These are phyloP conservation scores for Akanthomyces muscarius DNA, from an alignment of 2,329 filamentous ascomycete species.

Conservation along the genomic window DNA sequence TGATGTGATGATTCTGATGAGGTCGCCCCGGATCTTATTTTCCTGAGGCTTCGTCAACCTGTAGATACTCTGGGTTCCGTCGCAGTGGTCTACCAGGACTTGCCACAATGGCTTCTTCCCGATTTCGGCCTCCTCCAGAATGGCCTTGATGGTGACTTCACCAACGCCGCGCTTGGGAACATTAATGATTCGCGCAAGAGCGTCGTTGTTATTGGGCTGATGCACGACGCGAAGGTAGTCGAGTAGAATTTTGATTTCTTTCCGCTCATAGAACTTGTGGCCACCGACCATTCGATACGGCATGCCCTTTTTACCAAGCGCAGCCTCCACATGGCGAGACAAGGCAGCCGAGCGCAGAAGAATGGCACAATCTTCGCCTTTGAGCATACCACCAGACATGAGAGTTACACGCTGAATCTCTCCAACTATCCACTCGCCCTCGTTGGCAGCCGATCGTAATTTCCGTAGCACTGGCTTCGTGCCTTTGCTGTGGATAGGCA, in stretches of 20 bases:
- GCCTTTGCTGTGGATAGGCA: conserved; percentile 76
- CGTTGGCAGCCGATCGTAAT: conserved; percentile 63
- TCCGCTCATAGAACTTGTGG: conserved; percentile 84
- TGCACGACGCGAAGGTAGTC: conserved; percentile 86
- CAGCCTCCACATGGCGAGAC: conserved; percentile 80
- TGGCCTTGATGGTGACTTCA: conserved; percentile 66
- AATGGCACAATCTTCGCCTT: conserved; percentile 76
- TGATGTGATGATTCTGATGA: conserved; percentile 41
- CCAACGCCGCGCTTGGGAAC: conserved; percentile 77
- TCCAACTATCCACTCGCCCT: conserved; percentile 83
- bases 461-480: conserved; percentile 76
- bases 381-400: conserved; percentile 70
- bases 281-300: conserved; percentile 91
- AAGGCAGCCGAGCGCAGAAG: conserved; percentile 79
- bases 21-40: conserved; percentile 48
- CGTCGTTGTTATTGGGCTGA: conserved; percentile 83
- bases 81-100: conserved; percentile 57
- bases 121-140: conserved; percentile 73
- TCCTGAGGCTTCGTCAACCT: conserved; percentile 49
- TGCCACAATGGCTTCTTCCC: conserved; percentile 70
- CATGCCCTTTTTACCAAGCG: conserved; percentile 74
- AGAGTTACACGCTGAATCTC: conserved; percentile 70
- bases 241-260: conserved; percentile 80
- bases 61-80: conserved; percentile 44
- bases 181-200: conserved; percentile 79